phyloP scores from a whole-genome alignment of 345 rosid species.

The Raphanus sativus region DNA sequence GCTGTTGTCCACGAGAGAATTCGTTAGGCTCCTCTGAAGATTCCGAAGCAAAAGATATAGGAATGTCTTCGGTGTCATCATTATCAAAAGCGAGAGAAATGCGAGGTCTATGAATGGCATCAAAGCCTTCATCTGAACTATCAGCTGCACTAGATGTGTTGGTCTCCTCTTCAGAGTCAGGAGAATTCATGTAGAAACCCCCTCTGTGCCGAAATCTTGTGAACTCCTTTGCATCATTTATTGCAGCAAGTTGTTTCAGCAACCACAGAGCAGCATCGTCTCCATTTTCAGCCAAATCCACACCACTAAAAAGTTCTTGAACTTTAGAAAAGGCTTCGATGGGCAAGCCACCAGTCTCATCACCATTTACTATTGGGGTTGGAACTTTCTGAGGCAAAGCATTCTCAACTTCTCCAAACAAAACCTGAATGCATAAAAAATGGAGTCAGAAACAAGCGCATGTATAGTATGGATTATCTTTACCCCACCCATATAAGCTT shows the following conservation, averaged over 20 bases:
- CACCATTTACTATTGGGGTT: constrained; percentile 70
- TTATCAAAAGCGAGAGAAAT: constrained; percentile 44
- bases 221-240: constrained; percentile 78
- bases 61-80: constrained; percentile 42
- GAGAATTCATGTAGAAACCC: constrained; percentile 59
- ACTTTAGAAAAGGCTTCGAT: constrained; percentile 97
- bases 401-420: constrained; percentile 89
- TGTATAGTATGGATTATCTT: neutral
- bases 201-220: constrained; percentile 70
- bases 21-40: constrained; percentile 41
- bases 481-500: constrained; percentile 2
- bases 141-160: constrained; percentile 89
- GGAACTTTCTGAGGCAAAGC: constrained; percentile 65
- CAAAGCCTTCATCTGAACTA: constrained; percentile 93
- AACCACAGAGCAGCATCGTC: constrained; percentile 97
- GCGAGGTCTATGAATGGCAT: constrained; percentile 47
- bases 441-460: constrained; percentile 24
- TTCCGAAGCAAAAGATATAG: constrained; percentile 39
- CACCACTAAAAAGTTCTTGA: constrained; percentile 91
- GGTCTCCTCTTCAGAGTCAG: constrained; percentile 93
- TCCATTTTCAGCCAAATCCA: constrained; percentile 78
- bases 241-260: constrained; percentile 84
- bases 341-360: constrained; percentile 96
- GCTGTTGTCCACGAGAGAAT: constrained; percentile 40
- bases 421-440: constrained; percentile 56